A percentile compares a stretch with the other conserved stretches of the same genome.
These are phyloP conservation scores for Puya raimondii DNA, from an alignment of 176 grass and related monocot genomes.

Conservation along the genomic window DNA sequence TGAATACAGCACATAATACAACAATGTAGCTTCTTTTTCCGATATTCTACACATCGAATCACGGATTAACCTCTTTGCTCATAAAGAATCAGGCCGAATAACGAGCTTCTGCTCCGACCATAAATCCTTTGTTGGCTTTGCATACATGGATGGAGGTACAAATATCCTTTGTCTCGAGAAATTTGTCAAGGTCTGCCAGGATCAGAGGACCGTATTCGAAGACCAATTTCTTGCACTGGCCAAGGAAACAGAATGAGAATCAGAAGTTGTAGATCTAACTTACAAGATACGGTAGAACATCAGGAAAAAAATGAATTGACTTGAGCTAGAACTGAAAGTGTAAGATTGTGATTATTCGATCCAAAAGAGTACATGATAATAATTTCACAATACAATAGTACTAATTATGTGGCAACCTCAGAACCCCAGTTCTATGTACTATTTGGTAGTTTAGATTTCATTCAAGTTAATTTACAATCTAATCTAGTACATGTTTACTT, in stretches of 20 bases:
- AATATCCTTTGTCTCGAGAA: slow-evolving; percentile 40
- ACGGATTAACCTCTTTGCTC: not conserved
- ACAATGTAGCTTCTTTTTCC: too few species aligned
- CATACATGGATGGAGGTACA: slow-evolving; percentile 55
- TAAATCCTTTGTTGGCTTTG: slow-evolving; percentile 8
- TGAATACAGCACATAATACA: too few species aligned
- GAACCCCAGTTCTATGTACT: not conserved
- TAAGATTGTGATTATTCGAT: not conserved
- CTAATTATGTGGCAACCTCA: not conserved
- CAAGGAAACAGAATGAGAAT: not conserved
- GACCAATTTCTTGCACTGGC: slow-evolving; percentile 67
- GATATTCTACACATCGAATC: too few species aligned
- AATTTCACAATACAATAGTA: too few species aligned
- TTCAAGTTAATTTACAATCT: not conserved
- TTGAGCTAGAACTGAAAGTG: not conserved
- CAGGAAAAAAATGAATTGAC: not conserved
- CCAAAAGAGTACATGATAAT: not conserved
- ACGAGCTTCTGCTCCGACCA: slow-evolving; percentile 8
- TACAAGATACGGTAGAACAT: not conserved
- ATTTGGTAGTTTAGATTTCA: not conserved
- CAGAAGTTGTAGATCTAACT: not conserved
- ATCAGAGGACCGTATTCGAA: slow-evolving; percentile 42
- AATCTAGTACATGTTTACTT: not conserved
- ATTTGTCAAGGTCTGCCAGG: slow-evolving; percentile 39
- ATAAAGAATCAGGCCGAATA: slow-evolving; percentile 2